These are phyloP conservation scores for Rubia balearica DNA, from an alignment of 305 asterid genomes.

Conservation along the genomic window DNA sequence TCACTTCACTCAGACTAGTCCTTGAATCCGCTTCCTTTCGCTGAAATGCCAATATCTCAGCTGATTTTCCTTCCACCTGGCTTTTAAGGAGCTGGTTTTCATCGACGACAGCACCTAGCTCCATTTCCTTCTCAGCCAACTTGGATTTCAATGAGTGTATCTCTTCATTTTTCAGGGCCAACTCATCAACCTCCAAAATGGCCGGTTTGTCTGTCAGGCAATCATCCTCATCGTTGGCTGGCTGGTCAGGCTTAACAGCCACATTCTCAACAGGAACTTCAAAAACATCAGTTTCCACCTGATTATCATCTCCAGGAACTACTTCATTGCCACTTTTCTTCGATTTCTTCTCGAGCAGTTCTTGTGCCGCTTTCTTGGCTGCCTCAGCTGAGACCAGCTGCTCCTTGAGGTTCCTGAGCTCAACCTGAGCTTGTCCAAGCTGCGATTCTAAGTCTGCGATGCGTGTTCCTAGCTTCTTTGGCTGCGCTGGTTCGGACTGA, in stretches of 20 bases:
- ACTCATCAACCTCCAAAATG: conserved; percentile 23
- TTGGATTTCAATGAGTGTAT: conserved; percentile 30
- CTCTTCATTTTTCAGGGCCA: conserved; percentile 37
- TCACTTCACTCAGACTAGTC: conserved; percentile 27
- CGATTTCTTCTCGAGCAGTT: conserved; percentile 51
- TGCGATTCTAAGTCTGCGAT: conserved; percentile 83
- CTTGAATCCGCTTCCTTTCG: conserved; percentile 36
- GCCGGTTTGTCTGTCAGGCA: conserved; percentile 22
- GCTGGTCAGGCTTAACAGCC: conserved; percentile 19
- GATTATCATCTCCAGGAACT: conserved; percentile 37
- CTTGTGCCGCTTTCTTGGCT: conserved; percentile 64
- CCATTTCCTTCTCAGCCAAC: conserved; percentile 50
- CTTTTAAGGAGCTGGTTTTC: conserved; percentile 38
- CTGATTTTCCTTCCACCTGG: conserved; percentile 20
- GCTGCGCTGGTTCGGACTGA: conserved; percentile 49
- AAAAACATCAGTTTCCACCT: conserved; percentile 68
- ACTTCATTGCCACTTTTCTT: conserved; percentile 33
- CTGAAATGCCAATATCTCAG: conserved; percentile 39
- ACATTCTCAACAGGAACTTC: conserved; percentile 56
- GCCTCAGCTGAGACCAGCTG: conserved; percentile 64
- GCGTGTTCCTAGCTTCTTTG: conserved; percentile 76
- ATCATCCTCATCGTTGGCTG: conserved; percentile 29
- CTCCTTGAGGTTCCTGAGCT: conserved; percentile 59
- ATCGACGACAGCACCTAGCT: conserved; percentile 23
- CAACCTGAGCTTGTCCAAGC: conserved; percentile 84